These are phyloP conservation scores for Populus trichocarpa DNA, from an alignment of 441 rosid genomes.

Conservation along the genomic window DNA sequence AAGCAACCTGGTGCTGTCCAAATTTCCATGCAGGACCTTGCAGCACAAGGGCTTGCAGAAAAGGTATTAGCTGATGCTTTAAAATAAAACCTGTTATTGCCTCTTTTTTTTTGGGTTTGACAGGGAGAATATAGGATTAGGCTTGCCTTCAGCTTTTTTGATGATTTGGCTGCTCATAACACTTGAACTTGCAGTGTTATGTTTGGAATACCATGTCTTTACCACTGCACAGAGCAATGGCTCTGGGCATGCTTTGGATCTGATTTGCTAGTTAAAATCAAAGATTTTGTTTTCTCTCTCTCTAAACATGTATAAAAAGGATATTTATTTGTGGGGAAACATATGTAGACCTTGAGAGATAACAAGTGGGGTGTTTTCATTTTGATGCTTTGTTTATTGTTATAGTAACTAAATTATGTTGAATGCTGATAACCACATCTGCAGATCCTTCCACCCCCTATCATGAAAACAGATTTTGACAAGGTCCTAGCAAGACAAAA, in stretches of 20 bases:
- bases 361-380: background rate
- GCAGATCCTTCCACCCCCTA: constrained; percentile 98
- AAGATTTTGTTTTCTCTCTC: background rate
- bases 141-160: background rate
- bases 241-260: background rate
- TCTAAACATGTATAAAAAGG: background rate
- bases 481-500: constrained; percentile 96
- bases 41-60: constrained; percentile 69
- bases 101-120: background rate
- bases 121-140: background rate
- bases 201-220: background rate
- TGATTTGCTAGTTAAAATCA: background rate
- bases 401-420: background rate
- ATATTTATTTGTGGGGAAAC: background rate
- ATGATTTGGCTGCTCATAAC: background rate
- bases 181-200: background rate
- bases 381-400: background rate
- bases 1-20: constrained; percentile 87
- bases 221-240: background rate
- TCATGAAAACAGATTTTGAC: constrained; percentile 79
- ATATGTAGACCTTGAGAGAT: background rate
- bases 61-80: constrained; percentile 43
- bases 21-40: constrained; percentile 88
- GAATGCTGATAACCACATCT: constrained; percentile 11
- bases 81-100: background rate